A percentile compares a stretch with the other conserved stretches of the same genome.
These are phyloP conservation scores for Monilinia fructicola DNA, from an alignment of 2,329 filamentous ascomycete species.

Conservation along the genomic window DNA sequence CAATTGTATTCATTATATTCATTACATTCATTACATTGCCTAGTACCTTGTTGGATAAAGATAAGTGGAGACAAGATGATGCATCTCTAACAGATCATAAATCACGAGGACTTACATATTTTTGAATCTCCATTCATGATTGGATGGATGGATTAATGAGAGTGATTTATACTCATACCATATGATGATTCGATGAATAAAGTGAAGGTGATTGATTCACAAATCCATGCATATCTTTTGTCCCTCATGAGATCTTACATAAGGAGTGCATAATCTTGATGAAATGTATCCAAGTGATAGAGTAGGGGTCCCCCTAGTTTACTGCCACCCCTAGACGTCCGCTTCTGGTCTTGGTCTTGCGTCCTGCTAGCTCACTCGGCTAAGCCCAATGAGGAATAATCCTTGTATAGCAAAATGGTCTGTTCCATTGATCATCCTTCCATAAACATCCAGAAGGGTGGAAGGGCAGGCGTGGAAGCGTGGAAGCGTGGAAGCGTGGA, in stretches of 20 bases:
- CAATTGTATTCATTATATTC: too few species aligned
- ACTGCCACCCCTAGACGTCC: constrained; percentile 6
- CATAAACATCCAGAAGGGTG: neutral
- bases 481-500: too few species aligned
- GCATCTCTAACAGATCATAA: neutral
- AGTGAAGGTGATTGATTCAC: too few species aligned
- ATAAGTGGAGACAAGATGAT: neutral
- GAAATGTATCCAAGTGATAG: too few species aligned
- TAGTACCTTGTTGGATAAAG: neutral
- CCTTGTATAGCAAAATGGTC: neutral
- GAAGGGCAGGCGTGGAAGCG: too few species aligned
- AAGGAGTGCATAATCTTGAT: neutral
- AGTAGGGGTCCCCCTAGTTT: neutral
- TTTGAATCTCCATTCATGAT: neutral
- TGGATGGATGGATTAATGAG: neutral
- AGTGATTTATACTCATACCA: too few species aligned
- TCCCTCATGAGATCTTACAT: too few species aligned
- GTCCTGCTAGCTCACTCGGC: too few species aligned
- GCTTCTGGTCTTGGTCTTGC: too few species aligned
- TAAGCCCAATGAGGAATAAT: neutral
- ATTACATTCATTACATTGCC: too few species aligned
- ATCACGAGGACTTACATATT: constrained; percentile 10
- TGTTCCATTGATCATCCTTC: neutral
- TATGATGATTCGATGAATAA: too few species aligned
- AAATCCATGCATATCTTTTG: too few species aligned